phyloP scores from a whole-genome alignment of 768 basidiomycete species.

The Leccinellum albellum region DNA sequence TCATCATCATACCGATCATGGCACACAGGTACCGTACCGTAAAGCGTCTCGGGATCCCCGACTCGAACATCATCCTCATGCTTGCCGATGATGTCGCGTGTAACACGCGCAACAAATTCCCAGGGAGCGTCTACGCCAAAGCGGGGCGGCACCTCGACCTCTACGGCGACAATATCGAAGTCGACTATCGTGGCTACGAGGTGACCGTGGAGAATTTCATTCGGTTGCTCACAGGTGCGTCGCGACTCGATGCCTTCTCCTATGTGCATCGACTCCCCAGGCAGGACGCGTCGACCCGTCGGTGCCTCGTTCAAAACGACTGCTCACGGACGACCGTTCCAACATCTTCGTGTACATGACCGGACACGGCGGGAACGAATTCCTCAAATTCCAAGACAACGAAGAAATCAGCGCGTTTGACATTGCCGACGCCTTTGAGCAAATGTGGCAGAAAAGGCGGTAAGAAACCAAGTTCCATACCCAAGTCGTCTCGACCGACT shows the following conservation, averaged over 20 bases:
- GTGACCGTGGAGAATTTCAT: conserved; percentile 97
- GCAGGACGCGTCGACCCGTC: conserved; percentile 81
- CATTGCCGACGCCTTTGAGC: conserved; percentile 96
- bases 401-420: conserved; percentile 97
- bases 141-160: conserved; percentile 77
- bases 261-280: neutral
- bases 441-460: conserved; percentile 98
- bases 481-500: neutral
- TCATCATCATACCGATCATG: conserved; percentile 1
- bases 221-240: conserved; percentile 82
- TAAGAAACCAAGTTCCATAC: conserved; percentile 26
- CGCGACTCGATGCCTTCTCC: neutral
- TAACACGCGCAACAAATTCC: conserved; percentile 86
- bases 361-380: conserved; percentile 96
- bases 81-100: conserved; percentile 95
- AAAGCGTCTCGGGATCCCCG: conserved; percentile 95
- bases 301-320: conserved; percentile 86
- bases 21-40: conserved; percentile 88
- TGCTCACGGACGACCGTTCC: conserved; percentile 84
- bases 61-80: conserved; percentile 99
- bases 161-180: conserved; percentile 96
- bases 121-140: conserved; percentile 91
- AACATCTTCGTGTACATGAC: conserved; percentile 99
- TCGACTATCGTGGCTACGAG: conserved; percentile 97
- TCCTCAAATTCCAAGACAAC: conserved; percentile 98